Conservation (phyloP, 2,329 filamentous ascomycete species). For the Cadophora luteo-olivacea region DNA sequence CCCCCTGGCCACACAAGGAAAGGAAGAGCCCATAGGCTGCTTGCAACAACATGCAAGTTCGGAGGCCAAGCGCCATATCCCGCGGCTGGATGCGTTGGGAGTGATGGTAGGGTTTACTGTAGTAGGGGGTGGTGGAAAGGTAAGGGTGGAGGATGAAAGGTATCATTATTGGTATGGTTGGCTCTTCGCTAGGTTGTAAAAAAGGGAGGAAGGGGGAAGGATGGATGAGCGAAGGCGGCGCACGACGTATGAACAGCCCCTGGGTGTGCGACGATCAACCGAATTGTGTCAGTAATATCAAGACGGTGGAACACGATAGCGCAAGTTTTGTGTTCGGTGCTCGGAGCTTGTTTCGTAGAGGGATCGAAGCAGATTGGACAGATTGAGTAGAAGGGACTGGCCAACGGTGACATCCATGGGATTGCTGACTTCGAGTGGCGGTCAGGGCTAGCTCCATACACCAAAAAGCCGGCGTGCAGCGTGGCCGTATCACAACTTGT, state of each 20-base stretch:
- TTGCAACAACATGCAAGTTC: slow-evolving; percentile 28
- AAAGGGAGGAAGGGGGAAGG: slow-evolving; percentile 21
- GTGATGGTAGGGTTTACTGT: slow-evolving; percentile 14
- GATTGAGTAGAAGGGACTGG: not conserved
- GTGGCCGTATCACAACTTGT: slow-evolving; percentile 18
- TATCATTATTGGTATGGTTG: not conserved
- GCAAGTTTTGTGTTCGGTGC: slow-evolving; percentile 14
- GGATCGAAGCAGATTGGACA: not conserved
- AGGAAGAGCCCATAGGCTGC: slow-evolving; percentile 34
- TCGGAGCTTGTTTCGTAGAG: slow-evolving; percentile 25
- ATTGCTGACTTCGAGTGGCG: slow-evolving; percentile 15
- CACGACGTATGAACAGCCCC: not conserved
- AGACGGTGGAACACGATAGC: slow-evolving; percentile 7
- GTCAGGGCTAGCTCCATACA: slow-evolving; percentile 15
- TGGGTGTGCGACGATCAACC: slow-evolving; percentile 39
- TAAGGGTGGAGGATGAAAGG: not conserved
- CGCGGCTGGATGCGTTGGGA: slow-evolving; percentile 38
- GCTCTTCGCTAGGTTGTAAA: not conserved
- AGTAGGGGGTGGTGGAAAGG: slow-evolving; percentile 20
- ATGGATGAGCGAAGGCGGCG: slow-evolving; percentile 23
- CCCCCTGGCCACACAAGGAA: slow-evolving; percentile 39
- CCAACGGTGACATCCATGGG: not conserved
- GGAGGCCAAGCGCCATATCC: slow-evolving; percentile 25
- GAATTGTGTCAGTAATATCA: slow-evolving; percentile 27
- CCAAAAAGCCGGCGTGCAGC: not conserved